Evolutionary conservation across 2,329 filamentous ascomycete species (phyloP), one percentile per base, ranked within the genome.

Genomic region (Trichoderma gracile): DNA sequence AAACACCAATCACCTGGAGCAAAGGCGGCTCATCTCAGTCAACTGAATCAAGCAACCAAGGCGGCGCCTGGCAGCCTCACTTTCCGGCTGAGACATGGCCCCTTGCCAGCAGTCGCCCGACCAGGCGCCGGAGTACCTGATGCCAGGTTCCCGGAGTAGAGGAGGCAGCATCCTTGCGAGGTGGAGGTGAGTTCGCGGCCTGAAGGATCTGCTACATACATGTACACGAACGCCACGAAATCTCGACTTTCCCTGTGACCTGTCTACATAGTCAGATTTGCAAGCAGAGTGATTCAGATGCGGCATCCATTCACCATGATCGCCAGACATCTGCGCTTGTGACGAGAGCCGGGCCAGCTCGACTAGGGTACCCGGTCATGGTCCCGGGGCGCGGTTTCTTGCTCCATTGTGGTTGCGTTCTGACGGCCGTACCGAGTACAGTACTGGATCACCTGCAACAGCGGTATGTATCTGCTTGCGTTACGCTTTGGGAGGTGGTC

Each of bases 31-130:
- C 7, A 21, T n/a, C 19, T 8, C 12, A 14, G 1, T 38, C 33
- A 38, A 14, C 33, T 38, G 33, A 14, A 14, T 14, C 33, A 38
- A 43, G 42, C n/a, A 5, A 25, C 17, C 47, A 53, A 33, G 38
- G 15, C 25, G 47, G 46, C 19, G n/a, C 47, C 5, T 30, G 23
- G 23, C 23, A 21, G 57, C 57, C 30, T 58, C 55, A 33, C 25
- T 33, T 52, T 43, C 46, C 47, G 49, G 40, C 59, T 54, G 49
- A 62, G 59, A 62, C 59, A 62, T 45, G 9, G 8, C 14, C 30
- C 30, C 38, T 15, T 46, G 33, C 12, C 10, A 38, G 33, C 33
- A 54, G 19, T n/a, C 15, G 17, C 59, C 53, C 49, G 38, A 21
- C 42, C 14, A 46, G 59, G 59, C 25, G 40, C 38, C 40, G 9